Base-by-base conservation (phyloP, 2,329 filamentous ascomycete genomes). In the Nothophaeocryptopus gaeumannii region DNA sequence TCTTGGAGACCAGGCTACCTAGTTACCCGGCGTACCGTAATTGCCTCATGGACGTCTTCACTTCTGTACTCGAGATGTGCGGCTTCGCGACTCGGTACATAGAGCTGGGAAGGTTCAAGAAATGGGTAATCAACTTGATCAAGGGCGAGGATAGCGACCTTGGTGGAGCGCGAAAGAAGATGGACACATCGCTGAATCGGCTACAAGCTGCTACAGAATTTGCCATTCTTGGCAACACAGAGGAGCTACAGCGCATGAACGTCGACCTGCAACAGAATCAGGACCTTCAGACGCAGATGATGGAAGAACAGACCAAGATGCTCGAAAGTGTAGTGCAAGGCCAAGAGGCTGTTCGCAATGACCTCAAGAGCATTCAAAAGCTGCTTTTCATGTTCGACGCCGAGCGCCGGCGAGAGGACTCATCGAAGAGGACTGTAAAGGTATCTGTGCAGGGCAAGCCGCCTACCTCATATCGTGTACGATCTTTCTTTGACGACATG, bases 181-280 rank as follows among this genome's bases (percentile, higher is more conserved):
- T 47, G 44, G 44, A 47, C 44, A 39, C 36, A n/a, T 38, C 33
- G 16, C 30, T 47, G n/a, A 36, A 26, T 11, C 35, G 44, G 3
- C 14, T 47, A 9, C 44, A 47, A 10, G 31, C 44, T 3, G 44
- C 44, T 5, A 47, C 36, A 12, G 44, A 47, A 13, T 47, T 39
- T 16, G 44, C 44, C 7, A 47, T 47, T 14, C 36, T 47, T 8
- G 36, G 44, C 5, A 47, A 47, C 26, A 47, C 44, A 14, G 44
- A 47, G 36, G 44, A 47, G 29, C 32, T 33, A 7, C 33, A 40
- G 9, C 44, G 44, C n/a, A 47, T 47, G 44, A 39, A 35, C 7
- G 44, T 47, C 29, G 44, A 47, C 15, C 29, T 47, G 44, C 44
- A 47, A 37, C 44, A 47, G 12, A 47, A 47, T 31, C 44, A 47